Percentiles rank a stretch among this genome's conserved stretches.
phyloP scores from a whole-genome alignment of 306 rosid genomes.

The Vachellia pachyceras region DNA sequence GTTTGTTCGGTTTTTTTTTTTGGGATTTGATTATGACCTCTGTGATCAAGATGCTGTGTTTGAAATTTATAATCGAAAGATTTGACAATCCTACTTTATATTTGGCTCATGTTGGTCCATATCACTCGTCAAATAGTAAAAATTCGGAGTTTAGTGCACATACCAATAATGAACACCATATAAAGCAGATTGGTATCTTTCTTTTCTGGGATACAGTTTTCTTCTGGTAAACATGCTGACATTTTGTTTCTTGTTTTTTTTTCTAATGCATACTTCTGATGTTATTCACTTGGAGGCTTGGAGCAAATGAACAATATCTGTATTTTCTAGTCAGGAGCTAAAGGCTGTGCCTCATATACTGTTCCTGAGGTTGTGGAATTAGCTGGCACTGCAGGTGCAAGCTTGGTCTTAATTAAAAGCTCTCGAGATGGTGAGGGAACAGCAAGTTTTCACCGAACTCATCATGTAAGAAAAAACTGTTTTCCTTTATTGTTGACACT shows the following conservation, averaged over 20 bases:
- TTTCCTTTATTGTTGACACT: background rate
- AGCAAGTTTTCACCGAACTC: constrained; percentile 68
- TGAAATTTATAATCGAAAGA: background rate
- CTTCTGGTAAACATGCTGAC: constrained; percentile 4
- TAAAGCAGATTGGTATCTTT: background rate
- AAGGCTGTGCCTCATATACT: constrained; percentile 65
- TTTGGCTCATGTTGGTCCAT: background rate
- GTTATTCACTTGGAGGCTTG: constrained; percentile 30
- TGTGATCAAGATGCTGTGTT: background rate
- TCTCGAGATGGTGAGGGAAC: constrained; percentile 59
- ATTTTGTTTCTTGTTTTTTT: constrained; percentile 6
- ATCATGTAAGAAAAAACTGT: constrained; percentile 37
- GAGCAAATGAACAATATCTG: constrained; percentile 28
- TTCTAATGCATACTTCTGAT: background rate
- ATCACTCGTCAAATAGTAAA: background rate
- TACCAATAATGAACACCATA: background rate
- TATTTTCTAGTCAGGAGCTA: constrained; percentile 70
- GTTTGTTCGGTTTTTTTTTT: too few relatives aligned
- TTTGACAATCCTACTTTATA: background rate
- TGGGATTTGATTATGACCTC: background rate
- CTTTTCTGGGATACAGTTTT: constrained; percentile 27
- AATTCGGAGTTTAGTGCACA: background rate
- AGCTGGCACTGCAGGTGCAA: constrained; percentile 64
- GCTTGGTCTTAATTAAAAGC: constrained; percentile 52
- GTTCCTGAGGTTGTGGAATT: constrained; percentile 82